These are phyloP conservation scores for Klebsormidium nitens DNA, from an alignment of 139 green algal species.

Conservation along the genomic window DNA sequence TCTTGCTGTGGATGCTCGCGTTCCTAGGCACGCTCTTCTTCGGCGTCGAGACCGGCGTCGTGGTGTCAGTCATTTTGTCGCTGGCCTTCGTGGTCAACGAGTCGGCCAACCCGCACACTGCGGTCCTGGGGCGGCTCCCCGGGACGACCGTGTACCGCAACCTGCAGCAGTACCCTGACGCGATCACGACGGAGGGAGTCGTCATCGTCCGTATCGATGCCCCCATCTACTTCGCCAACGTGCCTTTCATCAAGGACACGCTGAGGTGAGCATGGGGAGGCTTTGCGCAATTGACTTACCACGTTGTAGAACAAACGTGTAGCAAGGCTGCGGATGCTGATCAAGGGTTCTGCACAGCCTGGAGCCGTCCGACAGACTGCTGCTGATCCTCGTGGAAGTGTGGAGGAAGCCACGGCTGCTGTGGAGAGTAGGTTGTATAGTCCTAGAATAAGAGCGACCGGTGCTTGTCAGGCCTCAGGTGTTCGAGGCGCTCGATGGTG, in stretches of 20 bases:
- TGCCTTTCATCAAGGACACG: constrained; percentile 56
- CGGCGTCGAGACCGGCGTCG: constrained; percentile 62
- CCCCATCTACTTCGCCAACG: constrained; percentile 67
- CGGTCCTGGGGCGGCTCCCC: constrained; percentile 66
- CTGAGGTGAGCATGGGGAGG: no score
- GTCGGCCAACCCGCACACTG: constrained; percentile 73
- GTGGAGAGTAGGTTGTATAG: no score
- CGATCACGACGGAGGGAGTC: constrained; percentile 48
- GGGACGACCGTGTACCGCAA: constrained; percentile 60
- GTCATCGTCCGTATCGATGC: constrained; percentile 64
- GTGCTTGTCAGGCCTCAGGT: no score
- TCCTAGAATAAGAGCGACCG: no score
- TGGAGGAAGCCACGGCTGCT: no score
- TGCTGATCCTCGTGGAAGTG: no score
- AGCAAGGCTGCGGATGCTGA: no score
- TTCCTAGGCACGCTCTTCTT: constrained; percentile 61
- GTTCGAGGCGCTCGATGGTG: no score
- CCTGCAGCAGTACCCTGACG: constrained; percentile 70
- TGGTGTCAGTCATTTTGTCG: constrained; percentile 56
- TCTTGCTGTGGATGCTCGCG: constrained; percentile 33
- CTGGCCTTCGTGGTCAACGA: constrained; percentile 49
- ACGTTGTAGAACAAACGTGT: no score
- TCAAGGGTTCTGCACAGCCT: no score
- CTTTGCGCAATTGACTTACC: no score
- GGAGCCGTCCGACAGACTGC: no score